phyloP scores from a whole-genome alignment of 495 filamentous ascomycete species.

The Lophiotrema nucula region DNA sequence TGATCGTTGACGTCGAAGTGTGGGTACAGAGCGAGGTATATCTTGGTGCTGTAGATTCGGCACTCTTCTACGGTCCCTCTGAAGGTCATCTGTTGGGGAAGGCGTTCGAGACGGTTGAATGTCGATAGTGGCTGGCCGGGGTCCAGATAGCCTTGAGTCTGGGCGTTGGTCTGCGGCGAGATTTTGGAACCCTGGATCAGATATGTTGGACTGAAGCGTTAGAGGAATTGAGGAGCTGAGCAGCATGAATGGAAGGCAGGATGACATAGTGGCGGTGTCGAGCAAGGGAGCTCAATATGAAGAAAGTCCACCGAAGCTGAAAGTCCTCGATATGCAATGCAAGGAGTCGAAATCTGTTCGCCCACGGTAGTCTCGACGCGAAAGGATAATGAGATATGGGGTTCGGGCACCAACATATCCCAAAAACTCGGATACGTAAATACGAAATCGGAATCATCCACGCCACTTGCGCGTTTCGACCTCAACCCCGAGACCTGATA shows the following conservation, averaged over 20 bases:
- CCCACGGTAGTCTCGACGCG: neutral
- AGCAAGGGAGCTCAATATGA: neutral
- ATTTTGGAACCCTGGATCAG: neutral
- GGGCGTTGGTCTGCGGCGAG: neutral
- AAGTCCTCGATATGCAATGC: no score
- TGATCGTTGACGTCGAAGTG: neutral
- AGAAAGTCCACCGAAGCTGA: neutral
- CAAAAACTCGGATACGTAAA: neutral
- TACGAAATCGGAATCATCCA: neutral
- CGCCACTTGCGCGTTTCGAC: neutral
- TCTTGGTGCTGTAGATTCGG: neutral
- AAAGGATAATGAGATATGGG: neutral
- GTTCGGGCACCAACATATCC: neutral
- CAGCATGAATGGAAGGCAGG: constrained; percentile 5
- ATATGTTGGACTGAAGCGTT: constrained; percentile 1
- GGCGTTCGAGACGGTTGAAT: neutral
- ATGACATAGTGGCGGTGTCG: neutral
- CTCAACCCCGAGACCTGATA: constrained; percentile 9
- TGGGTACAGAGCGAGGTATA: neutral
- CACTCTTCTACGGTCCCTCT: neutral
- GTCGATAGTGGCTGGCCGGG: neutral
- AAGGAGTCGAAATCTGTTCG: neutral
- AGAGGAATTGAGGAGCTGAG: neutral
- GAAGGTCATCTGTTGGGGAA: neutral
- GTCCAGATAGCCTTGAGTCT: neutral